Conservation (phyloP, 495 filamentous ascomycete species). For the Xylaria nigripes region DNA sequence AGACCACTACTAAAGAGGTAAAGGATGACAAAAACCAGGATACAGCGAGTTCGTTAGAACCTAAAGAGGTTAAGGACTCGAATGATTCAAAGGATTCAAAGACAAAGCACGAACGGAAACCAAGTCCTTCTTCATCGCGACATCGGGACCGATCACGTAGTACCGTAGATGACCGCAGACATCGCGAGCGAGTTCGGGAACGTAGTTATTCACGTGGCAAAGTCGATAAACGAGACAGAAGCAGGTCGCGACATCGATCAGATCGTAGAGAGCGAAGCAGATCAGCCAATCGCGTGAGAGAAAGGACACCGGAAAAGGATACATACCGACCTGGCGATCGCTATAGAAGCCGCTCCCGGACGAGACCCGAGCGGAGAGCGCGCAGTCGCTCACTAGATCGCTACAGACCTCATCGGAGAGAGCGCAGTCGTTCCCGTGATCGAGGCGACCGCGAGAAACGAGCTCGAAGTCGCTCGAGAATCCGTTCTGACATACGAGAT, state of each 20-base stretch:
- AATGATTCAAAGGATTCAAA: constrained; percentile 14
- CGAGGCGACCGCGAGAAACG: constrained; percentile 23
- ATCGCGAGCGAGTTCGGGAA: constrained; percentile 21
- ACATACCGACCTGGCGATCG: constrained; percentile 25
- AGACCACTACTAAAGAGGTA: constrained; percentile 14
- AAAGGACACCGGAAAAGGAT: constrained; percentile 24
- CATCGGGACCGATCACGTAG: constrained; percentile 14
- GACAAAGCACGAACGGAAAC: constrained; percentile 23
- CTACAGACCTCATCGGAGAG: constrained; percentile 29
- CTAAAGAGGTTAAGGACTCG: constrained; percentile 13
- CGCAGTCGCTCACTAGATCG: constrained; percentile 20
- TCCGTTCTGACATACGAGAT: constrained; percentile 15
- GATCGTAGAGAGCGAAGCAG: constrained; percentile 27
- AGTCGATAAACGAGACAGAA: constrained; percentile 17
- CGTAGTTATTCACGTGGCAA: constrained; percentile 17
- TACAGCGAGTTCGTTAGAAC: constrained; percentile 8
- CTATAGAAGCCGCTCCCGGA: constrained; percentile 21
- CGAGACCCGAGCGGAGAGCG: constrained; percentile 9
- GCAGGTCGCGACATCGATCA: constrained; percentile 18
- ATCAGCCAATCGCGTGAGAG: constrained; percentile 27
- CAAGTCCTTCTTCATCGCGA: constrained; percentile 25
- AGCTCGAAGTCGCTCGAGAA: constrained; percentile 22
- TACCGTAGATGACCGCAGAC: constrained; percentile 4
- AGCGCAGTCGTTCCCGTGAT: constrained; percentile 32
- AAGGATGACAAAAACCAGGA: constrained; percentile 17